These are phyloP conservation scores for Botrytis aclada DNA, from an alignment of 2,329 filamentous ascomycete genomes.

Conservation along the genomic window DNA sequence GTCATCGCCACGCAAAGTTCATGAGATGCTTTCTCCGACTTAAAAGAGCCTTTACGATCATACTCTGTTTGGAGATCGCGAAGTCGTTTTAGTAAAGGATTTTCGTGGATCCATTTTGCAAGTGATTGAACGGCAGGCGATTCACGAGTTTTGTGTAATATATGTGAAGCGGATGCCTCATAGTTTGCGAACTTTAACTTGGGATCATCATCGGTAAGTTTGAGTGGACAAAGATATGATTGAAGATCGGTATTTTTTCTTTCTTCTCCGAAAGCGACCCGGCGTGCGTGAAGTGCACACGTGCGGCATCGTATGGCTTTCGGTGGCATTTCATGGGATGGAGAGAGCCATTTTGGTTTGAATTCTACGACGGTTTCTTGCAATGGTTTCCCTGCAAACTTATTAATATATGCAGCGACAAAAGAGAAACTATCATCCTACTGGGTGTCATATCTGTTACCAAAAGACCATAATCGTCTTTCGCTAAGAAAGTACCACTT, in stretches of 20 bases:
- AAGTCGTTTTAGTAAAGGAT: conserved; percentile 40
- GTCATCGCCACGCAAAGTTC: conserved; percentile 73
- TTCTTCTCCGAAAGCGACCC: conserved; percentile 44
- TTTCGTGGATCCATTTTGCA: conserved; percentile 39
- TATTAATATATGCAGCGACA: neutral
- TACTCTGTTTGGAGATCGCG: conserved; percentile 41
- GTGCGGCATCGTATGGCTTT: conserved; percentile 67
- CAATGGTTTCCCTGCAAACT: conserved; percentile 20
- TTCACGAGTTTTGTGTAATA: conserved; percentile 30
- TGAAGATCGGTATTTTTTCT: conserved; percentile 28
- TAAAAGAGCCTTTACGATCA: conserved; percentile 35
- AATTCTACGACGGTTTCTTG: conserved; percentile 60
- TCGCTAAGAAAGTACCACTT: conserved; percentile 48
- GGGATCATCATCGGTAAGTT: conserved; percentile 54
- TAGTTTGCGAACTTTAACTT: conserved; percentile 41
- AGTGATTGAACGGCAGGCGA: conserved; percentile 27
- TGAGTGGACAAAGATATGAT: conserved; percentile 57
- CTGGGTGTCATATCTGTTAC: conserved; percentile 68
- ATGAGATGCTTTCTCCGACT: conserved; percentile 37
- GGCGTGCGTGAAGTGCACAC: conserved; percentile 51
- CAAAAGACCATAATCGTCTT: conserved; percentile 63
- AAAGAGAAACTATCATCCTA: conserved; percentile 23
- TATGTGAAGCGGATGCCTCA: conserved; percentile 35
- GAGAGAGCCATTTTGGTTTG: conserved; percentile 81
- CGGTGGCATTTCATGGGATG: conserved; percentile 68